phyloP scores from a whole-genome alignment of 805 yeast genomes.

The Ogataea pini region DNA sequence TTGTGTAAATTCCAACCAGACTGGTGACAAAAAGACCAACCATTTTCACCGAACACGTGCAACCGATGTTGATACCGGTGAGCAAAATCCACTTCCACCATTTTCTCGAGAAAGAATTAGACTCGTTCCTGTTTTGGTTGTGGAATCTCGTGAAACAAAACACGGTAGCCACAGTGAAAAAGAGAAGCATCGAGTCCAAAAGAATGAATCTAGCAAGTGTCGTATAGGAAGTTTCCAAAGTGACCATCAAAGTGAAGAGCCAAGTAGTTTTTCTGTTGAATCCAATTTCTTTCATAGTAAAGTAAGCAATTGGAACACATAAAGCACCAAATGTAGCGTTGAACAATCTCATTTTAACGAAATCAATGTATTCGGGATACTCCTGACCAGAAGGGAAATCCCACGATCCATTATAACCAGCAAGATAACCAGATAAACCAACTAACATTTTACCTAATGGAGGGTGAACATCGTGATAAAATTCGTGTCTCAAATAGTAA shows the following conservation, averaged over 20 bases:
- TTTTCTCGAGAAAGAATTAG: conserved; percentile 56
- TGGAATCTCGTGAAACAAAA: conserved; percentile 73
- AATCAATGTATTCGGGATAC: conserved; percentile 79
- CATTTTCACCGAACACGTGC: conserved; percentile 92
- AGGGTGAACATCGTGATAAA: conserved; percentile 86
- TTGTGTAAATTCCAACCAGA: conserved; percentile 85
- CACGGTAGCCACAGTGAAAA: conserved; percentile 85
- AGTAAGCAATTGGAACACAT: conserved; percentile 86
- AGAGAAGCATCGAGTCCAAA: conserved; percentile 86
- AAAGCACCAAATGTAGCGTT: conserved; percentile 82
- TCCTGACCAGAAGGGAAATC: conserved; percentile 79
- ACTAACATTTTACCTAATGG: conserved; percentile 82
- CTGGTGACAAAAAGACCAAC: conserved; percentile 92
- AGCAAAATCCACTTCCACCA: conserved; percentile 95
- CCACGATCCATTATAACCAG: conserved; percentile 88
- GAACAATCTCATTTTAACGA: conserved; percentile 82
- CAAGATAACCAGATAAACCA: conserved; percentile 75
- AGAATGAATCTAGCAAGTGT: conserved; percentile 87
- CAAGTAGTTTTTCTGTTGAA: conserved; percentile 71
- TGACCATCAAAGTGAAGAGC: conserved; percentile 77
- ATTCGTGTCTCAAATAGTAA: conserved; percentile 73
- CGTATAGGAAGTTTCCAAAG: conserved; percentile 79
- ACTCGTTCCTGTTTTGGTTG: conserved; percentile 49
- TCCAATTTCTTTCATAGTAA: conserved; percentile 74
- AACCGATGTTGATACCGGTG: conserved; percentile 86